Base-by-base conservation (phyloP, 1,284 basidiomycete genomes). In the Apiotrichum laibachii region DNA sequence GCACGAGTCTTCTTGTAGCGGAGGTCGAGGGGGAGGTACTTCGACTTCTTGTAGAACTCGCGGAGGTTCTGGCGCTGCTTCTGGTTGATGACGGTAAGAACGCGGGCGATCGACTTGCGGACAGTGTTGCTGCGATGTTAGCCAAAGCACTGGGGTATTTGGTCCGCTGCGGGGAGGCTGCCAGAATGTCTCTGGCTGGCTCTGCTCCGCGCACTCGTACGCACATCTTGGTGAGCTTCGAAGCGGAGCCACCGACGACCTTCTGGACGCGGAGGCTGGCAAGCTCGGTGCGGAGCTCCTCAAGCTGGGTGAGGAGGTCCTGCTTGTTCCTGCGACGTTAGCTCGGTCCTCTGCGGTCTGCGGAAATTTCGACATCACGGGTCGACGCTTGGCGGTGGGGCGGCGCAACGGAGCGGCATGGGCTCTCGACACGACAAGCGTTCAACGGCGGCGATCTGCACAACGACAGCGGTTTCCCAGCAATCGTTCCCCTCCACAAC, bases 61-160 rank as follows among this genome's bases (percentile, higher is more conserved):
- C 92, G 90, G 70, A 98, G 86, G 83, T 95, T 93, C 82, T 92
- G 88, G 72, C 96, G 90, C 76, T 89, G 88, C 84, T 99, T 99
- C 80, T 92, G 88, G 89, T 97, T 98, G 84, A 90, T 95, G 72
- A 99, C 93, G 53, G 96, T 99, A 82, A 98, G 82, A 68, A 99
- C 95, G 64, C 96, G 92, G 66, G 96, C 96, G 76, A 99, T 94
- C 70, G 92, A 95, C 84, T 99, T 99, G 85, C 96, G 94, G 80
- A 97, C 90, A 70, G 90, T 85, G 82, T 90, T 88, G 82, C 95
- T 99, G 75, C 13, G 50, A 49, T 42, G 21, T 22, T 18, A 46
- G 45, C 45, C 45, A 37, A n/a, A 21, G 34, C 34, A 21, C 34
- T 37, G 2, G 11, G 16, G 19, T 34, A 4, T 19, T 37, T 4